Percentiles rank a stretch among this genome's conserved stretches.
Conservation (phyloP, 164 flowering plant species). For the Magnolia officinalis region DNA sequence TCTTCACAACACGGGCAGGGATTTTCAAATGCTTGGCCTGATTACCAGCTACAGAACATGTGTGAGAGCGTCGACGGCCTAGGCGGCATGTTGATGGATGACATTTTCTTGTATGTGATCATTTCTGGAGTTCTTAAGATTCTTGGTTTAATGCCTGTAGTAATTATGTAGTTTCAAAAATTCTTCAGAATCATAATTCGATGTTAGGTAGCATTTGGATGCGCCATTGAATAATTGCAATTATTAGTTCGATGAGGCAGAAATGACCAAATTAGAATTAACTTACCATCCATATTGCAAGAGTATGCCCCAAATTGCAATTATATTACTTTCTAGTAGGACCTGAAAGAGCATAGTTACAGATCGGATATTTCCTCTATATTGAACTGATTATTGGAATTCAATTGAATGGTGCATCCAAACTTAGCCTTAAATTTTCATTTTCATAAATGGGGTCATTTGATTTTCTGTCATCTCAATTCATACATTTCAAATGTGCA, state of each 20-base stretch:
- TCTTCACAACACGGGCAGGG: slow-evolving; percentile 14
- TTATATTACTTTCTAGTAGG: background rate
- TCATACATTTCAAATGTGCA: slow-evolving; percentile 26
- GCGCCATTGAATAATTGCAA: background rate
- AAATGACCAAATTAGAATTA: background rate
- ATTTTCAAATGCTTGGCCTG: slow-evolving; percentile 15
- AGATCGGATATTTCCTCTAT: background rate
- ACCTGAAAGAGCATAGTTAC: background rate
- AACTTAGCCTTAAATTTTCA: background rate
- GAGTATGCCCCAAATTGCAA: background rate
- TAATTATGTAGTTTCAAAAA: slow-evolving; percentile 21
- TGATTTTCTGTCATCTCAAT: background rate
- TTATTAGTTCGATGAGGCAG: background rate
- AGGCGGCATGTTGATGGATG: slow-evolving; percentile 30
- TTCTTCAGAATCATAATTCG: slow-evolving; percentile 5
- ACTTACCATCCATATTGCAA: background rate
- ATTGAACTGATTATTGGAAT: background rate
- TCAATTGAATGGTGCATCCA: background rate
- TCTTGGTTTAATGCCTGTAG: slow-evolving; percentile 31
- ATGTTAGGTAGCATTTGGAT: background rate
- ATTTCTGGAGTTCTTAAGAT: slow-evolving; percentile 37
- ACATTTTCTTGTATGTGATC: slow-evolving; percentile 46
- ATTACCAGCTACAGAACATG: slow-evolving; percentile 20
- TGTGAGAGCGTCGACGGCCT: slow-evolving; percentile 16
- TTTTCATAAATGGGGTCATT: background rate